Percentiles rank a stretch among this genome's conserved stretches.
Evolutionary conservation across 202 grass and related monocot species (phyloP).

Genomic region (Panicum hallii): DNA sequence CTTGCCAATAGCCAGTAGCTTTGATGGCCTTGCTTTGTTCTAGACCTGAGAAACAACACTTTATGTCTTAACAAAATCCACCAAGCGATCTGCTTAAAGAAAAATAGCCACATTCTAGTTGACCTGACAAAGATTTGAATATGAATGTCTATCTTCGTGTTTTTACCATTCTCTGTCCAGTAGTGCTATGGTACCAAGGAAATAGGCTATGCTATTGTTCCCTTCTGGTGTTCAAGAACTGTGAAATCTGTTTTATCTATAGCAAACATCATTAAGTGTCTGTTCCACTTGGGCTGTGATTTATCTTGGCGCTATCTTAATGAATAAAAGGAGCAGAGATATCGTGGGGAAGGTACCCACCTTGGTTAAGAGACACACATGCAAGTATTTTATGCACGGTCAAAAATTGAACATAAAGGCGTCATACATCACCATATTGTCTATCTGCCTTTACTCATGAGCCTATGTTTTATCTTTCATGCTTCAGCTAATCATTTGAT

Average conservation of each 20-base stretch:
- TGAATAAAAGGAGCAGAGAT: conserved; percentile 3
- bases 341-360: neutral
- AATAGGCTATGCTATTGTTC: neutral
- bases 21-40: conserved; percentile 25
- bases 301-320: neutral
- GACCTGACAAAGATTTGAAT: conserved; percentile 20
- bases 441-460: neutral
- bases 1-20: neutral
- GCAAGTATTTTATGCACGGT: neutral
- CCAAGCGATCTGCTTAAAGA: neutral
- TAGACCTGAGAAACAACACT: neutral
- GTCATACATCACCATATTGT: neutral
- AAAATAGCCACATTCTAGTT: conserved; percentile 27
- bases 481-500: neutral
- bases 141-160: neutral
- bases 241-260: neutral
- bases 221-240: neutral
- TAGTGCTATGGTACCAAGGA: no score
- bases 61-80: no score
- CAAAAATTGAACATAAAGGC: neutral
- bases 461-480: neutral
- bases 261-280: conserved; percentile 5
- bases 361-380: neutral
- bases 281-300: neutral
- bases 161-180: conserved; percentile 11